phyloP scores from a whole-genome alignment of 192 early-diverging fungal species.

The Linnemannia exigua region DNA sequence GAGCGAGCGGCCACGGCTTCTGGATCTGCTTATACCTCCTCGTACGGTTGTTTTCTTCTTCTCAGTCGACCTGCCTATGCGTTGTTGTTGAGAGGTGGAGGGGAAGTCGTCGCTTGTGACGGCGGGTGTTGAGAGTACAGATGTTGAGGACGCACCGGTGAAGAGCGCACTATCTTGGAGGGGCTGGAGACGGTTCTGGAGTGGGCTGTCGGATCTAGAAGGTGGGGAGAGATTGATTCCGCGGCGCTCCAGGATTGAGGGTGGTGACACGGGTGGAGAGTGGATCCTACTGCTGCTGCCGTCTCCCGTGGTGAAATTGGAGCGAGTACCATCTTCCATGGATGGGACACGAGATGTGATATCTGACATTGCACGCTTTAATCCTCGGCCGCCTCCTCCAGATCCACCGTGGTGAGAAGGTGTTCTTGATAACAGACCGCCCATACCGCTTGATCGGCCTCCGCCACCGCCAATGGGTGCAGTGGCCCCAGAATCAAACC shows the following conservation, averaged over 20 bases:
- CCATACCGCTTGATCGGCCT: background rate
- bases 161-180: background rate
- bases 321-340: background rate
- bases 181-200: background rate
- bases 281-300: background rate
- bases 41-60: conserved; percentile 9
- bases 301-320: background rate
- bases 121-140: background rate
- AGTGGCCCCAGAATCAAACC: conserved; percentile 20
- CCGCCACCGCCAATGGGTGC: background rate
- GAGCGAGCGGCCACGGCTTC: conserved; percentile 12
- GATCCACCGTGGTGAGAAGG: background rate
- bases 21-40: background rate
- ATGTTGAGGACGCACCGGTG: background rate
- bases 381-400: background rate
- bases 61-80: background rate
- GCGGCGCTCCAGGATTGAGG: conserved; percentile 44
- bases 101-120: background rate
- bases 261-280: background rate
- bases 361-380: background rate
- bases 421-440: background rate
- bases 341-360: conserved; percentile 22
- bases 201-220: background rate
- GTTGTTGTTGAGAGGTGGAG: background rate
- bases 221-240: conserved; percentile 29